Evolutionary conservation across 345 rosid species (phyloP).

Genomic region (Gossypium stocksii): DNA sequence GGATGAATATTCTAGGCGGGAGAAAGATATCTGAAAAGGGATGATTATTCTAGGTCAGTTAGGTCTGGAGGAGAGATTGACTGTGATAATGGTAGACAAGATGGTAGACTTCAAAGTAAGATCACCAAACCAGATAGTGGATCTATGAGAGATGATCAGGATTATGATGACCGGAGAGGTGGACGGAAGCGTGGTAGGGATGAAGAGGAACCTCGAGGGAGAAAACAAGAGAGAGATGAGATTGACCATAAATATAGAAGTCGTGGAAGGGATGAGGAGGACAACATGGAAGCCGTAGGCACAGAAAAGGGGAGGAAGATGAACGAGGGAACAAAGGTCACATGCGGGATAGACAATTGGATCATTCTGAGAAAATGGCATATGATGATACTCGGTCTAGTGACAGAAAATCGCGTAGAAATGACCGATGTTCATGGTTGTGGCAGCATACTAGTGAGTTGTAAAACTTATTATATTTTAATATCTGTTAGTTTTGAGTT

Average conservation of each 20-base stretch:
- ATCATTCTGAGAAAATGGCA: slow-evolving; percentile 29
- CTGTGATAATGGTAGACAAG: slow-evolving; percentile 1
- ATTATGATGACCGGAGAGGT: slow-evolving; percentile 10
- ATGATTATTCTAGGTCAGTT: slow-evolving; percentile 14
- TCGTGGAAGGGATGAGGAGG: slow-evolving; percentile 31
- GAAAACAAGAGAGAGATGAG: slow-evolving; percentile 36
- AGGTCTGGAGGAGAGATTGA: slow-evolving; percentile 15
- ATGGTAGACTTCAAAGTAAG: slow-evolving; percentile 17
- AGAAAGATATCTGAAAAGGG: slow-evolving; percentile 10
- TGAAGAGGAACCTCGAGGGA: slow-evolving; percentile 35
- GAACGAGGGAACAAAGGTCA: slow-evolving; percentile 20
- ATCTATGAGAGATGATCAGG: slow-evolving; percentile 9
- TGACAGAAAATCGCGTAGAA: slow-evolving; percentile 27
- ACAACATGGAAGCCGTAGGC: slow-evolving; percentile 22
- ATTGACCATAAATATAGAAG: slow-evolving; percentile 31
- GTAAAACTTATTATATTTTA: background rate
- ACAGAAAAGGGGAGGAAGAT: slow-evolving; percentile 34
- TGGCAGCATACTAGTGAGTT: background rate
- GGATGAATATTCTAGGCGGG: slow-evolving; percentile 15
- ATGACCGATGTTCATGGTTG: slow-evolving; percentile 19
- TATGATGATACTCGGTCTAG: slow-evolving; percentile 28
- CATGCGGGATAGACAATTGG: slow-evolving; percentile 22
- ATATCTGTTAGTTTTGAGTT: background rate
- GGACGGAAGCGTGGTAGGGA: slow-evolving; percentile 13
- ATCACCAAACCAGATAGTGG: slow-evolving; percentile 15